phyloP scores from a whole-genome alignment of 2,329 filamentous ascomycete species.

The Talaromyces islandicus region DNA sequence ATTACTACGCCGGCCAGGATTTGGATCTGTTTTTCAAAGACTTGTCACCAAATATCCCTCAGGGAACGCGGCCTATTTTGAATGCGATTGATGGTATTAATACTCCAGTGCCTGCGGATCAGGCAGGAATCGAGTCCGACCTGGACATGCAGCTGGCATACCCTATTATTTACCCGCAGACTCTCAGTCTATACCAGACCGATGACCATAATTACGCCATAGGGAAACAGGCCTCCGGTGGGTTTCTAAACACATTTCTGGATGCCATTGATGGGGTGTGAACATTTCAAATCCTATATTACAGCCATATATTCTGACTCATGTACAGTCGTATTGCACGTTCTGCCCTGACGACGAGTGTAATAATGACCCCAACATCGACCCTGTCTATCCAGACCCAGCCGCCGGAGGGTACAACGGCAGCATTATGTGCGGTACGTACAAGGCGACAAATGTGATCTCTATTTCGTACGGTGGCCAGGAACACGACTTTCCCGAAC shows the following conservation, averaged over 20 bases:
- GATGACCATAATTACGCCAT: conserved; percentile 42
- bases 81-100: conserved; percentile 43
- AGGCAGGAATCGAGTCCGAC: conserved; percentile 42
- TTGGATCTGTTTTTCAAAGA: conserved; percentile 45
- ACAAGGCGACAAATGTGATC: conserved; percentile 48
- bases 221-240: conserved; percentile 17
- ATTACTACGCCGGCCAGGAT: conserved; percentile 48
- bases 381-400: conserved; percentile 46
- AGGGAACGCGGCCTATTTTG: conserved; percentile 39
- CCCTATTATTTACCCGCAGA: conserved; percentile 48
- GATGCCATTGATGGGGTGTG: conserved; percentile 45
- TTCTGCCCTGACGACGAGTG: conserved; percentile 44
- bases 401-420: conserved; percentile 39
- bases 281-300: conserved; percentile 1
- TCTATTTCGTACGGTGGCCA: conserved; percentile 52
- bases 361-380: conserved; percentile 41
- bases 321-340: conserved; percentile 42
- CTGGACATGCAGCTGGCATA: conserved; percentile 53
- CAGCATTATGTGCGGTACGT: conserved; percentile 29
- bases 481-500: conserved; percentile 47
- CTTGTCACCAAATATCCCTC: conserved; percentile 32
- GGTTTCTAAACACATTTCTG: conserved; percentile 42
- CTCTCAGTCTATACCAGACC: conserved; percentile 46
- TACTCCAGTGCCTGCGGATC: conserved; percentile 21
- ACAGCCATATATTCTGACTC: neutral